Evolutionary conservation across 768 basidiomycete genomes (phyloP).

Genomic region (Tulasnella calospora): DNA sequence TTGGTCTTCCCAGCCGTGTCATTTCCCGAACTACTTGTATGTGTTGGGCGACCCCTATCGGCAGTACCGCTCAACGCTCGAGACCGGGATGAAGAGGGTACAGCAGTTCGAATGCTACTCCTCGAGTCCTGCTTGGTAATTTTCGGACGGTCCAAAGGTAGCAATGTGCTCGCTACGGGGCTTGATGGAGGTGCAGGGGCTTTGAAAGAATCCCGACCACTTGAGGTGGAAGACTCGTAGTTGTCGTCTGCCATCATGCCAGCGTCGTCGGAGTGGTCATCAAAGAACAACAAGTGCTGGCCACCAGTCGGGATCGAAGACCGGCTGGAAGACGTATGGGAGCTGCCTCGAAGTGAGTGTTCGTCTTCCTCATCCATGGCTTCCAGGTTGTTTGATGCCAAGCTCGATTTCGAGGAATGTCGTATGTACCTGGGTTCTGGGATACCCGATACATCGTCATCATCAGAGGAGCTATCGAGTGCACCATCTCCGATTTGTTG

Average conservation of each 20-base stretch:
- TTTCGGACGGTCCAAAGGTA: constrained; percentile 9
- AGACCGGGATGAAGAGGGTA: constrained; percentile 21
- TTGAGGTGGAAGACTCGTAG: constrained; percentile 23
- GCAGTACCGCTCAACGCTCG: neutral
- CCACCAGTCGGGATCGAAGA: neutral
- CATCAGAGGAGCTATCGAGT: constrained; percentile 15
- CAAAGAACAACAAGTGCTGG: neutral
- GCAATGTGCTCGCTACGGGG: neutral
- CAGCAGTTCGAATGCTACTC: constrained; percentile 67
- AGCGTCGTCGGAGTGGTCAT: constrained; percentile 21
- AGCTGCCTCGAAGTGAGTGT: neutral
- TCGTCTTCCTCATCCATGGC: constrained; percentile 19
- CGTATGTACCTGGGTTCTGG: neutral
- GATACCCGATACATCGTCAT: neutral
- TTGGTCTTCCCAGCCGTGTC: constrained; percentile 13
- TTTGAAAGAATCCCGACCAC: neutral
- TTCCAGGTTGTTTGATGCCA: constrained; percentile 4
- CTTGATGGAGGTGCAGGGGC: constrained; percentile 22
- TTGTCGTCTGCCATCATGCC: constrained; percentile 27
- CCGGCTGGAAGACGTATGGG: neutral
- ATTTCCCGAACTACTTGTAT: constrained; percentile 10
- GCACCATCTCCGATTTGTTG: constrained; percentile 26
- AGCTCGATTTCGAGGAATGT: constrained; percentile 13
- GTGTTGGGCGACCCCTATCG: neutral
- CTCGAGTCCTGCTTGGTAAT: constrained; percentile 51